Evolutionary conservation across 148 eudicot genomes (phyloP).

Genomic region (Gaultheria prostrata): DNA sequence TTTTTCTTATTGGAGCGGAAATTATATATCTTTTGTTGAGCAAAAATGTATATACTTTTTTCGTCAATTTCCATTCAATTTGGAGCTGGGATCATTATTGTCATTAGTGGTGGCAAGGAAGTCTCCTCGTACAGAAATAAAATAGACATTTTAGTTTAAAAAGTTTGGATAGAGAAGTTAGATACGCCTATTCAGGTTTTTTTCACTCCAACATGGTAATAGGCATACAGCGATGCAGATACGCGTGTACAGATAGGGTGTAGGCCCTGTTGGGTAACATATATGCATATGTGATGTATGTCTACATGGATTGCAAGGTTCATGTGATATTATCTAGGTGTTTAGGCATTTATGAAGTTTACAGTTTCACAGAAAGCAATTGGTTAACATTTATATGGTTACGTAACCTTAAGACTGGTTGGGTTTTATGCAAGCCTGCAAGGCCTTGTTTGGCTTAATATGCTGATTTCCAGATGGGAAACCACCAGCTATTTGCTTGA

Average conservation of each 20-base stretch:
- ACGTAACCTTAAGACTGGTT: background rate
- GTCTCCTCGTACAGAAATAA: background rate
- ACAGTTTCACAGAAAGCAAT: background rate
- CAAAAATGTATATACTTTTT: background rate
- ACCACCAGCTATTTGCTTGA: background rate
- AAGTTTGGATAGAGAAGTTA: background rate
- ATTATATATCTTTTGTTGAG: background rate
- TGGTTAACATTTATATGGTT: background rate
- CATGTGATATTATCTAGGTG: background rate
- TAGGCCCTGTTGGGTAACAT: background rate
- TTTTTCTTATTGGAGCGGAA: background rate
- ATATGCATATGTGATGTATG: background rate
- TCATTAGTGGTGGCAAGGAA: background rate
- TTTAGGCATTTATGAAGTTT: background rate
- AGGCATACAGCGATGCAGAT: background rate
- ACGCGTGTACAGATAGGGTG: background rate
- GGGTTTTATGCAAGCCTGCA: background rate
- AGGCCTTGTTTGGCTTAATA: background rate
- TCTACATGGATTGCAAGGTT: background rate
- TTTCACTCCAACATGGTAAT: background rate
- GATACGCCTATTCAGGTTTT: background rate
- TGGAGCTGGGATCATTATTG: background rate
- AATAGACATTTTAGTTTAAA: background rate
- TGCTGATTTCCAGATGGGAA: background rate
- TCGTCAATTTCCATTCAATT: background rate